Evolutionary conservation across 1,139 yeast genomes (phyloP).

Genomic region (Kodamaea derodonti): DNA sequence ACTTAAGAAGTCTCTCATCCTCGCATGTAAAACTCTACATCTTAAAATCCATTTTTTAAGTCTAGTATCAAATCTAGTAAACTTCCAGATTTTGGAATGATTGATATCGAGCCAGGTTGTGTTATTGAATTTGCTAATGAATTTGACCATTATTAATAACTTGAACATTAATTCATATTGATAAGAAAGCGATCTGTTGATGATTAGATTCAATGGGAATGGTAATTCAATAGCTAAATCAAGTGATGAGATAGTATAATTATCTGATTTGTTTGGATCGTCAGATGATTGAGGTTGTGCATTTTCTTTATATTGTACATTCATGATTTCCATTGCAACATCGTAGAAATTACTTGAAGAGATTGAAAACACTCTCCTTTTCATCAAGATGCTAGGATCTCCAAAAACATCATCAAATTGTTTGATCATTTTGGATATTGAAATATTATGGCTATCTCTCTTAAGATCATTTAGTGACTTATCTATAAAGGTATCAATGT

Average conservation of each 20-base stretch:
- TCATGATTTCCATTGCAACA: constrained; percentile 61
- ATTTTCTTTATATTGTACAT: constrained; percentile 43
- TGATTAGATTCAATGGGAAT: constrained; percentile 77
- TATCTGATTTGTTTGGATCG: constrained; percentile 47
- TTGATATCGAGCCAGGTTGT: constrained; percentile 73
- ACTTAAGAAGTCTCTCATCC: constrained; percentile 59
- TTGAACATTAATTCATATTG: constrained; percentile 83
- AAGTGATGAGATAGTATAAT: constrained; percentile 36
- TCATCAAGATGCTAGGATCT: constrained; percentile 13
- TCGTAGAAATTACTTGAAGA: constrained; percentile 46
- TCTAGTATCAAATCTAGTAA: constrained; percentile 35
- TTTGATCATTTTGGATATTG: constrained; percentile 27
- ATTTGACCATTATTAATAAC: constrained; percentile 60
- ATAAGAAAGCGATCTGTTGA: constrained; percentile 65
- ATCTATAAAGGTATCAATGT: constrained; percentile 45
- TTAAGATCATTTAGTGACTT: constrained; percentile 32
- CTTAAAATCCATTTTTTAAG: constrained; percentile 56
- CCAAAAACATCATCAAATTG: constrained; percentile 18
- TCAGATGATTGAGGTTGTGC: constrained; percentile 1
- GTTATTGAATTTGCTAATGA: constrained; percentile 56
- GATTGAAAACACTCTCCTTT: constrained; percentile 28
- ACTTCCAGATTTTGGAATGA: constrained; percentile 66
- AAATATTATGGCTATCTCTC: constrained; percentile 28
- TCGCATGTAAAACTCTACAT: constrained; percentile 54
- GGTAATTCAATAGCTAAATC: constrained; percentile 71